Evolutionary conservation across 352 stramenopile species (phyloP), one percentile per base, ranked within the genome.

Genomic region (Pythium brachiatum): DNA sequence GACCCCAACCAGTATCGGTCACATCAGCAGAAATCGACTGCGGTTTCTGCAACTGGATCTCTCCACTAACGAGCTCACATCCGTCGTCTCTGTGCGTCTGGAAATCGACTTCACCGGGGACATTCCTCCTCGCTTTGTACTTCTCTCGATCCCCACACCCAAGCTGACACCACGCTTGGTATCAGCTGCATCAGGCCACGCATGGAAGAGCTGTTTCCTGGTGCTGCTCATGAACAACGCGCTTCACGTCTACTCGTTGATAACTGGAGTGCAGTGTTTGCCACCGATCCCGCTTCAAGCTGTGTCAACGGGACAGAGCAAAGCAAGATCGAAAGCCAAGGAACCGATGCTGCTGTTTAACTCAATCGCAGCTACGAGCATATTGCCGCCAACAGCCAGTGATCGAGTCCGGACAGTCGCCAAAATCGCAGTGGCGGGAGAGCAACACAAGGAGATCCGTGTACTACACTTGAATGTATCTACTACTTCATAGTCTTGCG

Each of bases 11-110:
- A 25, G 7, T 39, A 50, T 5, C 7, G 3, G 21, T 7, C 23
- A 62, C 47, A 62, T 55, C 5, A 12, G 9, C 41, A 27, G 34
- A 26, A 65, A 68, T 27, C 66, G 48, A 34, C 60, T 83, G 23
- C 61, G 57, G 3, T 80, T 84, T 25, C 29, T 78, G 2, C 74
- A 80, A 48, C n/a, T 85, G 47, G 34, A 69, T 25, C 67, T 65
- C 8, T 62, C 55, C 1, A 55, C 54, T 5, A 65, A 78, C 34
- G 26, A 58, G 1, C 26, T 79, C 25, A 48, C 41, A 7, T 8
- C 41, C 0, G 51, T 68, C 29, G 41, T 69, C 15, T 64, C 34
- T n/a, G 59, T 75, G 21, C 54, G 51, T 21, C 16, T 86, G 25
- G 61, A 76, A 9, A 21, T 78, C 29, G 52, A 57, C 2, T 66